Conservation (phyloP, 331 rosid genomes). For the Stylosanthes scabra region DNA sequence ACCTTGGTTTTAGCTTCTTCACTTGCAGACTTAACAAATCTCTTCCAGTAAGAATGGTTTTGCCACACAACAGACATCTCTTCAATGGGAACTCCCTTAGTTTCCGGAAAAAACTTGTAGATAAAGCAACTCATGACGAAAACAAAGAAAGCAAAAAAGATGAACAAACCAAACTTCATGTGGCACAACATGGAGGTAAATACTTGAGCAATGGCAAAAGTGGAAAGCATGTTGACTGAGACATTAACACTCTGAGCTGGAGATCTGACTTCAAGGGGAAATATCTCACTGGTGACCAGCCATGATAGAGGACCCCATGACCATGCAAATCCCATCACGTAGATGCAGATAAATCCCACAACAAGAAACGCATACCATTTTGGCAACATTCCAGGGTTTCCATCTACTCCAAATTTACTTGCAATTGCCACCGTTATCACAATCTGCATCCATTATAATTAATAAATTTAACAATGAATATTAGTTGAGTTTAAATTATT, state of each 20-base stretch:
- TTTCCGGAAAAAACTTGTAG: not conserved
- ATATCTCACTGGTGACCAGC: not conserved
- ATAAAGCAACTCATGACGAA: not conserved
- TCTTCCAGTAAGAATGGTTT: not conserved
- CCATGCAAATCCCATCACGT: not conserved
- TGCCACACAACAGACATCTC: not conserved
- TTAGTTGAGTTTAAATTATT: too few species aligned
- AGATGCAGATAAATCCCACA: not conserved
- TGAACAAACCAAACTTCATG: not conserved
- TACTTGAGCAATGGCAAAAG: not conserved
- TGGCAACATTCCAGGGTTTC: not conserved
- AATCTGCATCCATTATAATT: not conserved
- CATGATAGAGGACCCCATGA: not conserved
- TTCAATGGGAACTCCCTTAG: not conserved
- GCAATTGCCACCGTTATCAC: not conserved
- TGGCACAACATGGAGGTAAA: not conserved
- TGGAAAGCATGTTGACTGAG: not conserved
- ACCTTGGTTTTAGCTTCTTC: too few species aligned
- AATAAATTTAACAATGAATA: too few species aligned
- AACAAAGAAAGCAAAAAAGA: not conserved
- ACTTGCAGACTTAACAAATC: not conserved
- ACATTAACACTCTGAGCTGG: not conserved
- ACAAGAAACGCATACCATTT: not conserved
- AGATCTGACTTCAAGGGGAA: not conserved
- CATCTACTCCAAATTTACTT: not conserved